Base-by-base conservation (phyloP, 2,329 filamentous ascomycete genomes). In the Fragosphaeria purpurea region DNA sequence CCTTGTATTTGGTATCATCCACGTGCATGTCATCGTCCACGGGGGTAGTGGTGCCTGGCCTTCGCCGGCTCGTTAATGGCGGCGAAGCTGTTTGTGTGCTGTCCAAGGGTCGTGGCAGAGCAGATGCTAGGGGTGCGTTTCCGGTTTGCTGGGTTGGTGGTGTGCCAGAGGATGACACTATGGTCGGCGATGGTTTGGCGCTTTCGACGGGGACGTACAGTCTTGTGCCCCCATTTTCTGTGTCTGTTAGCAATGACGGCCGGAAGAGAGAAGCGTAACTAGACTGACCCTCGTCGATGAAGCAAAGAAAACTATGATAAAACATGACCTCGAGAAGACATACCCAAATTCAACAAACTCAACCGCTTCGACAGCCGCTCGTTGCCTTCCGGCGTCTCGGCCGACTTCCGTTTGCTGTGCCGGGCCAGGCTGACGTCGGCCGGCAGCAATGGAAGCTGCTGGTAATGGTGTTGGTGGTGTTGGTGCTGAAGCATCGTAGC, bases 281-380 rank as follows among this genome's bases (percentile, higher is more conserved):
- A 50, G 44, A 43, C 13, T 37, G 50, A 34, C 47, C 10, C 44
- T 33, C 46, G 47, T 22, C 22, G 22, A 7, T 10, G 10, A 4
- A 44, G 10, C 9, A 22, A 13, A 31, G 2, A 44, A 22, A 8
- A 44, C 2, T 3, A 30, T 37, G 35, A 45, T 48, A 50, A 50
- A 44, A 43, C 13, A 37, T 50, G 35, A 48, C 10, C 44, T 33
- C 45, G 47, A 52, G 54, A 47, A 37, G 9, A 66, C 72, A 50
- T 79, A 93, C 88, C 86, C 57, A 96, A 70, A 64, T 90, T 89
- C 50, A 96, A 75, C 47, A 86, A 72, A 63, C 88, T 86, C 65
- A 96, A 76, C 57, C 85, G 79, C 71, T 96, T 96, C 44, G 85
- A 85, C 56, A 96, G 76, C 48, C 89, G 83, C 68, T 94, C 79